Evolutionary conservation across 2,329 filamentous ascomycete species (phyloP).

Genomic region (Pseudogymnoascus sp.): DNA sequence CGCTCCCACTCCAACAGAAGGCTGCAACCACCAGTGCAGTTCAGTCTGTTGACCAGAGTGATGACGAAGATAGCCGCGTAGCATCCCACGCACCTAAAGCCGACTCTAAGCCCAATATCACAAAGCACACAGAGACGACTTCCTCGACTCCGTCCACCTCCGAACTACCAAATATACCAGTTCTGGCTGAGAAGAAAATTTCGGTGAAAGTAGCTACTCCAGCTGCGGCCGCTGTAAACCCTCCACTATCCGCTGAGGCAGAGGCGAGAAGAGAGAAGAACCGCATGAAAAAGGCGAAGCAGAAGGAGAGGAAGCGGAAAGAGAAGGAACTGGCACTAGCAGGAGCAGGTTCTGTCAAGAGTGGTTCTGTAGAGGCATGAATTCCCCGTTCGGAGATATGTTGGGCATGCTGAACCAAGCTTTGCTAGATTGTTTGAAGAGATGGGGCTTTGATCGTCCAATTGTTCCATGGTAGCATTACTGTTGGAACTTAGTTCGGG

Average conservation of each 20-base stretch:
- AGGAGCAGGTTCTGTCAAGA: not conserved
- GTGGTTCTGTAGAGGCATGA: not conserved
- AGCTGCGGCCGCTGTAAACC: not conserved
- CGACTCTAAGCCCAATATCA: not conserved
- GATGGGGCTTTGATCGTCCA: not conserved
- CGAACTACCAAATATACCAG: not conserved
- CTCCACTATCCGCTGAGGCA: not conserved
- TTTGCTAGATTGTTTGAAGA: not conserved
- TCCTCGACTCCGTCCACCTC: not conserved
- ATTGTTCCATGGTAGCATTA: not conserved
- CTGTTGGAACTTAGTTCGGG: not conserved
- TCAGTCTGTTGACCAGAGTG: not conserved
- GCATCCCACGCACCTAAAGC: not conserved
- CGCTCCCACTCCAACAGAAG: not conserved
- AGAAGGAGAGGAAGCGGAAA: constrained; percentile 26
- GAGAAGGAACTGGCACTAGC: constrained; percentile 13
- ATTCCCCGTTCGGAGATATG: not conserved
- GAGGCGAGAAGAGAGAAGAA: not conserved
- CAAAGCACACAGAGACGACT: not conserved
- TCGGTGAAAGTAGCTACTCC: not conserved
- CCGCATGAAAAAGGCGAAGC: constrained; percentile 21
- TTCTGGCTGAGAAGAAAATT: not conserved
- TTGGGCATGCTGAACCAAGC: not conserved
- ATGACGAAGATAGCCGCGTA: not conserved
- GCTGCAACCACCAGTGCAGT: not conserved